Conservation (phyloP, 108 stramenopile genomes). For the Skeletonema grethae region DNA sequence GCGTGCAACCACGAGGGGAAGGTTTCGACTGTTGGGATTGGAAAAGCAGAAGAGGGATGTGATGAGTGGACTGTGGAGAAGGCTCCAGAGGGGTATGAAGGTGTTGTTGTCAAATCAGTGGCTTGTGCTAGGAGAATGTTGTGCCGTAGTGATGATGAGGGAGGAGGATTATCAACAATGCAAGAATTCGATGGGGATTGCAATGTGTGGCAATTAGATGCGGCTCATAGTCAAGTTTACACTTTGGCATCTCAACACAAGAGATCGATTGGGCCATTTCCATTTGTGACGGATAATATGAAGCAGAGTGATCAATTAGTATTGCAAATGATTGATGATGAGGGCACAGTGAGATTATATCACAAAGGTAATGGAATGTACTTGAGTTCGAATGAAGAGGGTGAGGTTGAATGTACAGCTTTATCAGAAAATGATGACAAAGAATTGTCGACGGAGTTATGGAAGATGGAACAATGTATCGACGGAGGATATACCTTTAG, state of each 20-base stretch:
- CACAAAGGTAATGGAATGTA: slow-evolving; percentile 18
- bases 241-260: slow-evolving; percentile 12
- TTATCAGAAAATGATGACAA: slow-evolving; percentile 6
- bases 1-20: slow-evolving; percentile 27
- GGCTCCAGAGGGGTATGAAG: slow-evolving; percentile 10
- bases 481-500: slow-evolving; percentile 33
- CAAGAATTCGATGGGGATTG: slow-evolving; percentile 19
- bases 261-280: slow-evolving; percentile 50
- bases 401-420: slow-evolving; percentile 11
- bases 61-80: slow-evolving; percentile 51
- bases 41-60: slow-evolving; percentile 13
- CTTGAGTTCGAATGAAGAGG: slow-evolving; percentile 15
- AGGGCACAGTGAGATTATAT: slow-evolving; percentile 19
- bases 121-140: slow-evolving; percentile 10
- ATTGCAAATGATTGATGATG: slow-evolving; percentile 17
- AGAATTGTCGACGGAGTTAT: background rate
- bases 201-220: slow-evolving; percentile 45
- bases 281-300: slow-evolving; percentile 43
- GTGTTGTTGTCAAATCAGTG: slow-evolving; percentile 38
- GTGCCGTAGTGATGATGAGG: background rate
- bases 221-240: slow-evolving; percentile 50
- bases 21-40: slow-evolving; percentile 14
- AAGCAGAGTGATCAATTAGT: slow-evolving; percentile 38
- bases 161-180: slow-evolving; percentile 1
- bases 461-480: slow-evolving; percentile 37